Evolutionary conservation across 768 basidiomycete genomes (phyloP).

Genomic region (Serendipita sp.): DNA sequence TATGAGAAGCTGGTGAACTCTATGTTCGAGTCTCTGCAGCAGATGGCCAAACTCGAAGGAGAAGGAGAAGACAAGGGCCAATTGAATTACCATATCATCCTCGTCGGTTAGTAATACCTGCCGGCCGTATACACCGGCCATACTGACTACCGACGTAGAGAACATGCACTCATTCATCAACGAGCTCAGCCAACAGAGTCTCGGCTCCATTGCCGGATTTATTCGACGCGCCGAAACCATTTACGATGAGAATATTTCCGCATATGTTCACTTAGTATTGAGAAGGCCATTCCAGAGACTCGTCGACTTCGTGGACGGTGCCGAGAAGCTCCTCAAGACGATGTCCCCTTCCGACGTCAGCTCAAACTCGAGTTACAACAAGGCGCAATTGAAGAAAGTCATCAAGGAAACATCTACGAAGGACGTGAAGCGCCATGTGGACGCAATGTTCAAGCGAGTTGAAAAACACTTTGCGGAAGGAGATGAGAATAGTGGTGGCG

Average conservation of each 20-base stretch:
- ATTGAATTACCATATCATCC: conserved; percentile 87
- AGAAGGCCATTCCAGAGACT: conserved; percentile 74
- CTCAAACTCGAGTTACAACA: conserved; percentile 58
- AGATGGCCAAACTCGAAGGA: conserved; percentile 90
- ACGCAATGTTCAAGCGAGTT: conserved; percentile 74
- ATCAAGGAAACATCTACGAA: conserved; percentile 75
- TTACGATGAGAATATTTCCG: conserved; percentile 76
- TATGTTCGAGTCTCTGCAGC: conserved; percentile 87
- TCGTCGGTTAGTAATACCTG: conserved; percentile 52
- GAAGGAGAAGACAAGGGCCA: conserved; percentile 93
- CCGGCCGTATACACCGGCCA: neutral
- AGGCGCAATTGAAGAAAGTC: conserved; percentile 63
- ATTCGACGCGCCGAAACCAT: conserved; percentile 58
- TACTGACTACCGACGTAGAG: conserved; percentile 31
- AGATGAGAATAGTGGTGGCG: conserved; percentile 41
- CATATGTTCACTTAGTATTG: conserved; percentile 77
- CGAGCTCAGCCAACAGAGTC: conserved; percentile 57
- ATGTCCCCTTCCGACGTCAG: conserved; percentile 63
- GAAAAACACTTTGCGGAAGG: conserved; percentile 91
- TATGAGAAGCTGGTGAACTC: conserved; percentile 79
- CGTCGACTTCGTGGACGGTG: conserved; percentile 85
- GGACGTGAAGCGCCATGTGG: conserved; percentile 78
- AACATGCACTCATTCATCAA: conserved; percentile 92
- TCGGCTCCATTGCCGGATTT: conserved; percentile 45
- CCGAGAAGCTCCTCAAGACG: conserved; percentile 73